Evolutionary conservation across 1,139 yeast species (phyloP).

Genomic region (Saccharomyces hybrid): DNA sequence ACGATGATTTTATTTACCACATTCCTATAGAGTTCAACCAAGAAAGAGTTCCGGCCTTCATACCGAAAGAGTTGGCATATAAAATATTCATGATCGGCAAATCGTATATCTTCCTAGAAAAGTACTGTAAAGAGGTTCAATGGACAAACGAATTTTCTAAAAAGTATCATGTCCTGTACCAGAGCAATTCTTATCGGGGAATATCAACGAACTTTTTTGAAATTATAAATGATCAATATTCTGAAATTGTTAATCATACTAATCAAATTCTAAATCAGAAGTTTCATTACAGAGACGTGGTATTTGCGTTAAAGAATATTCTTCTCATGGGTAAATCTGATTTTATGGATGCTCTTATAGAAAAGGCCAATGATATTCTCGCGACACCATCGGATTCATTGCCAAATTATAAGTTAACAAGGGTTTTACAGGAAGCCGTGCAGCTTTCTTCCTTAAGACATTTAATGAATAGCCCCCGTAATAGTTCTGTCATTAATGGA

Average conservation of each 20-base stretch:
- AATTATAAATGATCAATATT: slow-evolving; percentile 45
- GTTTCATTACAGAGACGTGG: slow-evolving; percentile 46
- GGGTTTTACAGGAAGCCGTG: slow-evolving; percentile 59
- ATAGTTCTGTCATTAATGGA: slow-evolving; percentile 39
- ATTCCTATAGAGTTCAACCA: slow-evolving; percentile 23
- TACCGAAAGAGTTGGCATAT: slow-evolving; percentile 41
- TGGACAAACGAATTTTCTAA: slow-evolving; percentile 45
- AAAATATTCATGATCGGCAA: slow-evolving; percentile 72
- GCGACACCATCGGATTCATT: slow-evolving; percentile 55
- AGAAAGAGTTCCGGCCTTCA: slow-evolving; percentile 52
- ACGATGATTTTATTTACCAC: slow-evolving; percentile 2
- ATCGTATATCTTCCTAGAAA: slow-evolving; percentile 58
- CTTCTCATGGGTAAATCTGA: slow-evolving; percentile 71
- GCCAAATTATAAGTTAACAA: slow-evolving; percentile 59
- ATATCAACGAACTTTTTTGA: slow-evolving; percentile 31
- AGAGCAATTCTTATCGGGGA: slow-evolving; percentile 5
- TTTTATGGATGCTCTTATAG: slow-evolving; percentile 58
- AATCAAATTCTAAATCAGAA: slow-evolving; percentile 44
- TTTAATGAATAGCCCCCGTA: slow-evolving; percentile 27
- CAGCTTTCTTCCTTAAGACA: slow-evolving; percentile 52
- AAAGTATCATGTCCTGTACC: slow-evolving; percentile 22
- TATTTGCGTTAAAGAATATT: slow-evolving; percentile 56
- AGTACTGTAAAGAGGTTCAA: slow-evolving; percentile 52
- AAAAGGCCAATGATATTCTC: slow-evolving; percentile 48
- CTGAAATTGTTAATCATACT: slow-evolving; percentile 49